Conservation (phyloP, 495 filamentous ascomycete genomes). For the Parmelia sp. region DNA sequence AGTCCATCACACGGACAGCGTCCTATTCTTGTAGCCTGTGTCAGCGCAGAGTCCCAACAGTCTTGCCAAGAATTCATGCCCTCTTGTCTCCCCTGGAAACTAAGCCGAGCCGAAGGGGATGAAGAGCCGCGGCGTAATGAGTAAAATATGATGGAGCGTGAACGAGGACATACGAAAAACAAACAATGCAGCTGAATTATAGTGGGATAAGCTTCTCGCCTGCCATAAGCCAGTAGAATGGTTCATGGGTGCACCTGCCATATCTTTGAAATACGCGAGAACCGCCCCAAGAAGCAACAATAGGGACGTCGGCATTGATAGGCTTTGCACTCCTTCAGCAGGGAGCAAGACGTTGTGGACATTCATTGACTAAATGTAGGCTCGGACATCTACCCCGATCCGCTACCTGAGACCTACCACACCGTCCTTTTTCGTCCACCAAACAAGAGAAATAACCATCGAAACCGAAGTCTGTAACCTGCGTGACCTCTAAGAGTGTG, state of each 20-base stretch:
- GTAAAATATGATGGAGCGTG: neutral
- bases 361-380: neutral
- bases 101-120: neutral
- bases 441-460: too few relatives aligned
- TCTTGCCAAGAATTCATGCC: neutral
- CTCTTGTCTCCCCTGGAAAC: neutral
- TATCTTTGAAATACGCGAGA: neutral
- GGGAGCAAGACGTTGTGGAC: neutral
- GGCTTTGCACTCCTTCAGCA: too few relatives aligned
- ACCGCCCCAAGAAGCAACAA: neutral
- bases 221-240: neutral
- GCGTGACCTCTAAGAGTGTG: too few relatives aligned
- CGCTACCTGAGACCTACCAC: neutral
- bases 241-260: neutral
- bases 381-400: neutral
- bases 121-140: neutral
- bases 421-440: neutral
- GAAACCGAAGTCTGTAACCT: neutral
- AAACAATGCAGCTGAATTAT: neutral
- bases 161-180: neutral
- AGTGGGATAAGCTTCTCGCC: neutral
- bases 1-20: neutral
- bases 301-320: neutral
- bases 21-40: neutral
- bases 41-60: neutral